These are phyloP conservation scores for Bipolaris victoriae DNA, from an alignment of 2,329 filamentous ascomycete genomes.

Conservation along the genomic window DNA sequence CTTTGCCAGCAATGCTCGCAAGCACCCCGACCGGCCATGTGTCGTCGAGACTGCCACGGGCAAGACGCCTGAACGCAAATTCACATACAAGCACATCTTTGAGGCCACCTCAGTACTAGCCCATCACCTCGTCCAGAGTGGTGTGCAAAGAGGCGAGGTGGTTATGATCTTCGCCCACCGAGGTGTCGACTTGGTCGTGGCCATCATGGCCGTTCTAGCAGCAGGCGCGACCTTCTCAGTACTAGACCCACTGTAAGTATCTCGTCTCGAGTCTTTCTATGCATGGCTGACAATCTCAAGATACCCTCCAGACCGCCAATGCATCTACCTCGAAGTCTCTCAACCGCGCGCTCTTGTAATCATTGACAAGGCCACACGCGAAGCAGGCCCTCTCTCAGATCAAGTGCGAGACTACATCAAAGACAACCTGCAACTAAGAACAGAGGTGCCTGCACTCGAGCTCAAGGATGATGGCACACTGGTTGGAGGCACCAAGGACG, in stretches of 20 bases:
- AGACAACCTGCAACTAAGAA: constrained; percentile 73
- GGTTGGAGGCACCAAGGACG: constrained; percentile 69
- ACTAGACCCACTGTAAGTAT: constrained; percentile 75
- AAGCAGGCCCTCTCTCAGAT: constrained; percentile 67
- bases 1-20: constrained; percentile 69
- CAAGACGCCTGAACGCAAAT: constrained; percentile 65
- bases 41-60: constrained; percentile 68
- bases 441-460: constrained; percentile 74
- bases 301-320: constrained; percentile 81
- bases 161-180: constrained; percentile 92
- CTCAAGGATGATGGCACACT: constrained; percentile 74
- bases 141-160: constrained; percentile 79
- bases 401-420: constrained; percentile 72
- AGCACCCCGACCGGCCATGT: constrained; percentile 71
- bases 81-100: constrained; percentile 86
- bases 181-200: constrained; percentile 76
- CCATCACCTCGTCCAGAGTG: constrained; percentile 76
- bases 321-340: constrained; percentile 82
- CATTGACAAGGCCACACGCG: constrained; percentile 73
- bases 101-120: constrained; percentile 82
- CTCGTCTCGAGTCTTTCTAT: neutral
- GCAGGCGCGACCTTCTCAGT: constrained; percentile 67
- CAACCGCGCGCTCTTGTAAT: constrained; percentile 73
- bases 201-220: constrained; percentile 75
- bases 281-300: constrained; percentile 47